phyloP scores from a whole-genome alignment of 306 rosid species.

The Dryas drummondii region DNA sequence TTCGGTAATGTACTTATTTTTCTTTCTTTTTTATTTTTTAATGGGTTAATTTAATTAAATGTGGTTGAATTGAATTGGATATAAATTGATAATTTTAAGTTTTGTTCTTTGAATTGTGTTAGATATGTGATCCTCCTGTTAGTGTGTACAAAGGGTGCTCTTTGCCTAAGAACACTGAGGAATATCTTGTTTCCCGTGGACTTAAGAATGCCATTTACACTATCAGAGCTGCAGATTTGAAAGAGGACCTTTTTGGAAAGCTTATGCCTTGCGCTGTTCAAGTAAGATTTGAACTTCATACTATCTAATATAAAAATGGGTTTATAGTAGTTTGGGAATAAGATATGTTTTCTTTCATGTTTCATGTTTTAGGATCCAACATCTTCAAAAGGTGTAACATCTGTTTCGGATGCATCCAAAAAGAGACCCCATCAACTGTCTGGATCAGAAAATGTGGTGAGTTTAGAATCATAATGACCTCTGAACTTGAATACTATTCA shows the following conservation, averaged over 20 bases:
- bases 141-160: constrained; percentile 81
- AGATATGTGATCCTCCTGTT: constrained; percentile 85
- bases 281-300: constrained; percentile 34
- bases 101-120: constrained; percentile 23
- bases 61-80: background rate
- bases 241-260: constrained; percentile 57
- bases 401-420: constrained; percentile 48
- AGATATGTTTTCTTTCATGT: background rate
- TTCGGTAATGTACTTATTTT: constrained; percentile 46
- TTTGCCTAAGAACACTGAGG: constrained; percentile 58
- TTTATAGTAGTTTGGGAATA: constrained; percentile 2
- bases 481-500: background rate
- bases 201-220: constrained; percentile 83
- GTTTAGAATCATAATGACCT: constrained; percentile 13
- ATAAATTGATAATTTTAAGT: background rate
- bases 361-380: constrained; percentile 50
- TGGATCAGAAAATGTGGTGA: constrained; percentile 48
- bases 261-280: constrained; percentile 65
- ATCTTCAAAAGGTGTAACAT: constrained; percentile 41
- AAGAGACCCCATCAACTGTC: constrained; percentile 52
- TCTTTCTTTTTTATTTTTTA: background rate
- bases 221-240: constrained; percentile 69
- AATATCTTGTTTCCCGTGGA: constrained; percentile 66
- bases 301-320: background rate
- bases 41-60: background rate